Conservation (phyloP, 1,284 basidiomycete genomes). For the Puccinia polysora region DNA sequence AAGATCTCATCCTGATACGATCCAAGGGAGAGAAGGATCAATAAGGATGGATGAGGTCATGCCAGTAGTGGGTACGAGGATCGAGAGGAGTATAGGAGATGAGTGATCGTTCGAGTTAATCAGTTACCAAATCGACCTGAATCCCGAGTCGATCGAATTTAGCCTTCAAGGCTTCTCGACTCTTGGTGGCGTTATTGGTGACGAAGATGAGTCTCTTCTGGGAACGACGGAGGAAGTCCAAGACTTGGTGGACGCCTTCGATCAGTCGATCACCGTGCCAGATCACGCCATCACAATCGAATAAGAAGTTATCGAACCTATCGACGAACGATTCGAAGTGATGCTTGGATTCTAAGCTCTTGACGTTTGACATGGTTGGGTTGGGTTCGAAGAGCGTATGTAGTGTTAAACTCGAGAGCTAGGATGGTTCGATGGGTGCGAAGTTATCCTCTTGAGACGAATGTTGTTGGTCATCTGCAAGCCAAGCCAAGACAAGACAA, state of each 20-base stretch:
- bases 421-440: no score
- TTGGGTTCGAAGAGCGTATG: no score
- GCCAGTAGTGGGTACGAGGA: not conserved
- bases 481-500: no score
- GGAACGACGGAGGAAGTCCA: slow-evolving; percentile 53
- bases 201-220: slow-evolving; percentile 89
- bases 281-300: slow-evolving; percentile 89
- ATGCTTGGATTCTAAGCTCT: no score
- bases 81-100: no score
- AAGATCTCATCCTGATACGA: slow-evolving; percentile 82
- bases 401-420: no score
- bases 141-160: slow-evolving; percentile 88
- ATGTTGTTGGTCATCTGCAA: no score
- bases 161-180: slow-evolving; percentile 73
- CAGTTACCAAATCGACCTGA: slow-evolving; percentile 70
- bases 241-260: slow-evolving; percentile 69
- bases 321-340: no score
- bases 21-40: not conserved
- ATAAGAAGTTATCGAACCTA: slow-evolving; percentile 62
- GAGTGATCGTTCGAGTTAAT: no score
- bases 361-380: no score
- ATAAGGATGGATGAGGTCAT: not conserved
- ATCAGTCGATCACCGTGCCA: slow-evolving; percentile 78
- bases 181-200: slow-evolving; percentile 94
- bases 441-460: no score